Base-by-base conservation (phyloP, 352 stramenopile species). In the Phytopythium cucurbitacearum region DNA sequence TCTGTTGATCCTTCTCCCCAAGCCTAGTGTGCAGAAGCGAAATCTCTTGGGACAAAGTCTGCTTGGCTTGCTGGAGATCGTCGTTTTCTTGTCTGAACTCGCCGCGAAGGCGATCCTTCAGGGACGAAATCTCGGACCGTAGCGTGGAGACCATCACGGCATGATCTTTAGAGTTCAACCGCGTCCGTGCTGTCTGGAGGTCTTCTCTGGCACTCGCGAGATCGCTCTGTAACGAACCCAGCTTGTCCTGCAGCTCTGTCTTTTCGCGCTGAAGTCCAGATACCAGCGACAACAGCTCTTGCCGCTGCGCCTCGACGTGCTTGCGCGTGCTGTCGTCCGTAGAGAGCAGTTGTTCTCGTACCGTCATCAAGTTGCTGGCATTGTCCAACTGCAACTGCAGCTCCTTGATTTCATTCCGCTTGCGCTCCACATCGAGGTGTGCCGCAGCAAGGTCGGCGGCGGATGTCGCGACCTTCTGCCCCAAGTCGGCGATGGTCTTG, bases 21-120 rank as follows among this genome's bases (percentile, higher is more conserved):
- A 84, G 40, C 1, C 66, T 62, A 9, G 56, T 53, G 39, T 58
- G 64, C 41, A 91, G 39, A 21, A 65, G 15, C 4, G 56, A 56
- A 16, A 84, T 65, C 10, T 89, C 73, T 46, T 76, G 60, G 11
- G 63, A 62, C 9, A 91, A 57, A 5, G 65, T 59, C 12, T 68
- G 51, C 7, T 72, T 65, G 28, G 85, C 69, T 4, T 52, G 50
- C 40, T 61, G 61, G 35, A 91, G 37, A 7, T 51, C 62, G 8
- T 82, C 70, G 32, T 76, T 81, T 41, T 89, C 80, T n/a, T 76
- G 63, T 62, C 79, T 76, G 55, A 83, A 87, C 48, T 91, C 77
- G 12, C 42, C 65, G 12, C 73, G 77, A 36, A 91, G 58, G 1
- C 71, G 63, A 21, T 89, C 71, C 48, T 88, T 89, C 1, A 91